Conservation (phyloP, 2,329 filamentous ascomycete genomes). For the Penicillium sp. region DNA sequence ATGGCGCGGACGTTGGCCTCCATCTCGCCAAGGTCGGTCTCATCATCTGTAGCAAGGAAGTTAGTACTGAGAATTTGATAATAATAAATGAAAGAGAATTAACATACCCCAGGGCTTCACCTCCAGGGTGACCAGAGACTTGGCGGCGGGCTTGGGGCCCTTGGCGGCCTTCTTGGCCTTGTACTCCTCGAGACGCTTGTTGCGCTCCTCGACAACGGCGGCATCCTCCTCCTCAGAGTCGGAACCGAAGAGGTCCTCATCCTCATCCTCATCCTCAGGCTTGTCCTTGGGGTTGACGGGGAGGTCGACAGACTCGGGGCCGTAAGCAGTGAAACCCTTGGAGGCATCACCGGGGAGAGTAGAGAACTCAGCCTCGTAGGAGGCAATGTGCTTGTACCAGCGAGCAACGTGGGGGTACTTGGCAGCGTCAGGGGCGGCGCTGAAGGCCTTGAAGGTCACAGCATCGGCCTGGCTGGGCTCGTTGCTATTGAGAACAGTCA, state of each 20-base stretch:
- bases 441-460: slow-evolving; percentile 88
- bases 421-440: slow-evolving; percentile 69
- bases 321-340: slow-evolving; percentile 86
- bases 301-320: slow-evolving; percentile 76
- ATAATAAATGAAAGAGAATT: not conserved
- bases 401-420: slow-evolving; percentile 94
- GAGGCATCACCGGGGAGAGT: slow-evolving; percentile 87
- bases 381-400: slow-evolving; percentile 99
- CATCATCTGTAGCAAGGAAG: slow-evolving; percentile 63
- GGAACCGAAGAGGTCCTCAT: slow-evolving; percentile 89
- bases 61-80: slow-evolving; percentile 17
- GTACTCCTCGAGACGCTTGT: slow-evolving; percentile 91
- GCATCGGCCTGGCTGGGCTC: slow-evolving; percentile 91
- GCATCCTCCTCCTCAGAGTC: slow-evolving; percentile 94
- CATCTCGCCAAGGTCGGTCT: slow-evolving; percentile 85
- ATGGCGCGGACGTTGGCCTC: slow-evolving; percentile 80
- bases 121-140: slow-evolving; percentile 93
- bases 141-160: slow-evolving; percentile 79
- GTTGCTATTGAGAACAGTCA: slow-evolving; percentile 48
- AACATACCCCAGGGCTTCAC: slow-evolving; percentile 98
- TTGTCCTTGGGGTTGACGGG: slow-evolving; percentile 86
- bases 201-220: slow-evolving; percentile 79
- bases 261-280: slow-evolving; percentile 75
- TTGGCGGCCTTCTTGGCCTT: slow-evolving; percentile 95
- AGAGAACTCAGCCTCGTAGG: slow-evolving; percentile 89